These are phyloP conservation scores for Lentithecium fluviatile DNA, from an alignment of 495 filamentous ascomycete genomes.

Conservation along the genomic window DNA sequence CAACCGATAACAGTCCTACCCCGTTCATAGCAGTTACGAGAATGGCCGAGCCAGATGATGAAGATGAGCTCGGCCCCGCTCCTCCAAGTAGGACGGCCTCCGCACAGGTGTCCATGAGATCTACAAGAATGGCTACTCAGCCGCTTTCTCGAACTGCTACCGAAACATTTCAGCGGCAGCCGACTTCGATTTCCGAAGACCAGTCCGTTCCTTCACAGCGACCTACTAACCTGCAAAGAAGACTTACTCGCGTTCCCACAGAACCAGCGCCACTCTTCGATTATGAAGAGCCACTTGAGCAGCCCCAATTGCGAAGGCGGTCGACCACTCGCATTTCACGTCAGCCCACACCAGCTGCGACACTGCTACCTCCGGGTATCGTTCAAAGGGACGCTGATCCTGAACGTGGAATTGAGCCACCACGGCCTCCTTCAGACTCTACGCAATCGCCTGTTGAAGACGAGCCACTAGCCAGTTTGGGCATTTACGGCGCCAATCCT, in stretches of 20 bases:
- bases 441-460: background rate
- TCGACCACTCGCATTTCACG: background rate
- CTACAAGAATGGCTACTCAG: too few relatives aligned
- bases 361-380: background rate
- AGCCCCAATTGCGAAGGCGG: background rate
- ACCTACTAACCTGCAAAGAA: background rate
- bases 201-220: too few relatives aligned
- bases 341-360: background rate
- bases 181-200: background rate
- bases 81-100: too few relatives aligned
- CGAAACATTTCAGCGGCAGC: background rate
- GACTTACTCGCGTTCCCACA: slow-evolving; percentile 7
- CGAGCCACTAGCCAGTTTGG: slow-evolving; percentile 8
- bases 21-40: background rate
- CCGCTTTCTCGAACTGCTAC: too few relatives aligned
- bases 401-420: background rate
- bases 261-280: background rate
- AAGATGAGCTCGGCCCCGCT: too few relatives aligned
- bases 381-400: background rate
- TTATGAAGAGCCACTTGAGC: background rate
- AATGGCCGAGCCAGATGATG: background rate
- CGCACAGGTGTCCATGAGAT: too few relatives aligned
- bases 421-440: background rate
- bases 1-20: background rate
- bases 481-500: slow-evolving; percentile 1